These are phyloP conservation scores for Sclerospora graminicola DNA, from an alignment of 352 stramenopile genomes.

Conservation along the genomic window DNA sequence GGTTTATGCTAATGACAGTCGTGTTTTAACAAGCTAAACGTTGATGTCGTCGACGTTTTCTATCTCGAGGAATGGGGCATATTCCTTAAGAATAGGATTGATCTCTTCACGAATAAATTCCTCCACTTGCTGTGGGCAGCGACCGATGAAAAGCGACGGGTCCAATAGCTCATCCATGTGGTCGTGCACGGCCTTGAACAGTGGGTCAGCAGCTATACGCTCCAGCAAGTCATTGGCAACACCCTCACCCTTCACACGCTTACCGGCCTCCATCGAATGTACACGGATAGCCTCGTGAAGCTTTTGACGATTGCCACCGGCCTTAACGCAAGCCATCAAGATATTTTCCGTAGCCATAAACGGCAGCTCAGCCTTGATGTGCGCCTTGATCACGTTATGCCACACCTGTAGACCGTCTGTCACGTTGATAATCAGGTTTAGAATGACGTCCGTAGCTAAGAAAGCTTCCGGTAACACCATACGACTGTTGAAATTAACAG, in stretches of 20 bases:
- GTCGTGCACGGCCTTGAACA: conserved; percentile 93
- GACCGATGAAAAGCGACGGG: conserved; percentile 95
- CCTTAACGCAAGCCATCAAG: conserved; percentile 98
- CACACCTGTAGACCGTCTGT: conserved; percentile 93
- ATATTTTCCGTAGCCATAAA: conserved; percentile 99
- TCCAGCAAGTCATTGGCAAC: conserved; percentile 97
- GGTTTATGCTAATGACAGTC: background rate
- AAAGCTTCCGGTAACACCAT: conserved; percentile 98
- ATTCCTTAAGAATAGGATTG: conserved; percentile 86
- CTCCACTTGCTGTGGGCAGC: conserved; percentile 91
- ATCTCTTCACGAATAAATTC: conserved; percentile 95
- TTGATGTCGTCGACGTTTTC: conserved; percentile 94
- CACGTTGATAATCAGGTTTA: conserved; percentile 97
- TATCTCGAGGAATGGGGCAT: conserved; percentile 85
- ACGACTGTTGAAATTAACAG: conserved; percentile 31
- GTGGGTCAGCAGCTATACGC: conserved; percentile 89
- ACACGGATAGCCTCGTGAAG: conserved; percentile 98
- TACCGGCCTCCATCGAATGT: conserved; percentile 97
- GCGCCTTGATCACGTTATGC: conserved; percentile 93
- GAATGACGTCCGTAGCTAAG: conserved; percentile 95
- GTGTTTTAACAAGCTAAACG: conserved; percentile 57
- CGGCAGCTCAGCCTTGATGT: conserved; percentile 96
- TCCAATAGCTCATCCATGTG: conserved; percentile 94
- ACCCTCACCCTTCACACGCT: conserved; percentile 96
- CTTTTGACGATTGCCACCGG: conserved; percentile 94